These are phyloP conservation scores for Skeletonema marinoi DNA, from an alignment of 108 stramenopile species.

Conservation along the genomic window DNA sequence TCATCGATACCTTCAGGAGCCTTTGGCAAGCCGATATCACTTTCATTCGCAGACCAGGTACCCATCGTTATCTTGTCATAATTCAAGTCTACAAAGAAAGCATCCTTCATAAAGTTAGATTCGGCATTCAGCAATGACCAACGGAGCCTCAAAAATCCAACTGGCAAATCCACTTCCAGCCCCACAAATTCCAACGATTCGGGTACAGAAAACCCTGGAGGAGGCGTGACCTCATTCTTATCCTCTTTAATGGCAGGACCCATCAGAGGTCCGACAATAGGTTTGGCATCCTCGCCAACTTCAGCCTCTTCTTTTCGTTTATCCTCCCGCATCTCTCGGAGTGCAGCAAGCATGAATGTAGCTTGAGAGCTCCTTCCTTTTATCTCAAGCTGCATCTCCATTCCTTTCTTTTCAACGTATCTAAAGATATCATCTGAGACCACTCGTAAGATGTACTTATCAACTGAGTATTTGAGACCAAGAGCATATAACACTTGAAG, in stretches of 20 bases:
- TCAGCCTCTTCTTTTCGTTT: slow-evolving; percentile 46
- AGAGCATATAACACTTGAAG: slow-evolving; percentile 57
- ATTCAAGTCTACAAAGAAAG: slow-evolving; percentile 56
- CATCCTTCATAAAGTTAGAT: slow-evolving; percentile 66
- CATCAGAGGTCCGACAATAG: slow-evolving; percentile 62
- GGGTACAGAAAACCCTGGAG: slow-evolving; percentile 56
- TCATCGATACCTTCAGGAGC: slow-evolving; percentile 55
- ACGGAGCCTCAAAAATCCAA: slow-evolving; percentile 73
- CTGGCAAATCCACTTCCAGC: slow-evolving; percentile 78
- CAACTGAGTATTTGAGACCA: slow-evolving; percentile 48
- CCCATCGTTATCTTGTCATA: slow-evolving; percentile 68
- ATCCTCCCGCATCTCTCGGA: slow-evolving; percentile 73
- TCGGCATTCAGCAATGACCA: slow-evolving; percentile 65
- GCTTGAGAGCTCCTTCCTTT: slow-evolving; percentile 56
- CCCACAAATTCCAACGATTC: slow-evolving; percentile 68
- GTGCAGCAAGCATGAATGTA: slow-evolving; percentile 77
- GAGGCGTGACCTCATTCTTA: slow-evolving; percentile 52
- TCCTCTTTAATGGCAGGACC: slow-evolving; percentile 75
- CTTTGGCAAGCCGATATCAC: slow-evolving; percentile 56
- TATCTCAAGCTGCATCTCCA: slow-evolving; percentile 84
- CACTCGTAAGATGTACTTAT: slow-evolving; percentile 64
- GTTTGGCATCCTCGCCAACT: slow-evolving; percentile 27
- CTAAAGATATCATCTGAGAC: slow-evolving; percentile 77
- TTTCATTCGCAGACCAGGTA: slow-evolving; percentile 61
- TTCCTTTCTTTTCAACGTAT: slow-evolving; percentile 81